Conservation (phyloP, 2,329 filamentous ascomycete genomes). For the Fusarium nisikadoi region DNA sequence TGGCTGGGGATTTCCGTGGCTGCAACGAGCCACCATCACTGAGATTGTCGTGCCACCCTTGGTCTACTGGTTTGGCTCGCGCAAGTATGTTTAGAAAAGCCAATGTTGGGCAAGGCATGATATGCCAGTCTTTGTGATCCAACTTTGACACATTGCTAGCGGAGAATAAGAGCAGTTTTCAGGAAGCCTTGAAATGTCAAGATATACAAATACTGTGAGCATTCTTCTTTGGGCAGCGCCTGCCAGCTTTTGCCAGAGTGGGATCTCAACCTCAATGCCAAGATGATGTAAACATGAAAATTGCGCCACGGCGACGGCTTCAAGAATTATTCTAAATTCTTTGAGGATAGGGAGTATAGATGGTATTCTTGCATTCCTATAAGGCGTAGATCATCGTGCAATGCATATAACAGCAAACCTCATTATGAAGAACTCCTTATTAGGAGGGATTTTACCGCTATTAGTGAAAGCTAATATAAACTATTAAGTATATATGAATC, state of each 20-base stretch:
- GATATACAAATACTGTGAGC: conserved; percentile 42
- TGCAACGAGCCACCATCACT: neutral
- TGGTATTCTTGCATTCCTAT: no score
- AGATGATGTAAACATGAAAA: conserved; percentile 48
- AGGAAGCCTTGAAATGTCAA: no score
- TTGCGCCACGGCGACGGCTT: conserved; percentile 45
- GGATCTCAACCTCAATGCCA: conserved; percentile 50
- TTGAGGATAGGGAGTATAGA: conserved; percentile 49
- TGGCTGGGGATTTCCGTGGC: neutral
- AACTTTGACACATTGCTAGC: neutral
- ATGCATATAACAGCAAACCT: no score
- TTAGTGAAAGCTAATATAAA: no score
- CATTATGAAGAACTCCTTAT: no score
- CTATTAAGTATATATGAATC: no score
- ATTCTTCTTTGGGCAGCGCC: conserved; percentile 50
- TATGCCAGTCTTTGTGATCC: no score
- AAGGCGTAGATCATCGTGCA: no score
- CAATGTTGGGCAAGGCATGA: no score
- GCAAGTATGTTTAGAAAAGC: neutral
- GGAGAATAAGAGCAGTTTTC: no score
- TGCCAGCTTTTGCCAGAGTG: conserved; percentile 55
- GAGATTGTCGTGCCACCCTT: neutral
- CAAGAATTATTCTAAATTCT: conserved; percentile 50
- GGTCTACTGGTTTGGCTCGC: neutral
- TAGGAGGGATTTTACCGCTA: no score